Evolutionary conservation across 371 early-diverging fungal genomes (phyloP).

Genomic region (Pancytospora philotis): DNA sequence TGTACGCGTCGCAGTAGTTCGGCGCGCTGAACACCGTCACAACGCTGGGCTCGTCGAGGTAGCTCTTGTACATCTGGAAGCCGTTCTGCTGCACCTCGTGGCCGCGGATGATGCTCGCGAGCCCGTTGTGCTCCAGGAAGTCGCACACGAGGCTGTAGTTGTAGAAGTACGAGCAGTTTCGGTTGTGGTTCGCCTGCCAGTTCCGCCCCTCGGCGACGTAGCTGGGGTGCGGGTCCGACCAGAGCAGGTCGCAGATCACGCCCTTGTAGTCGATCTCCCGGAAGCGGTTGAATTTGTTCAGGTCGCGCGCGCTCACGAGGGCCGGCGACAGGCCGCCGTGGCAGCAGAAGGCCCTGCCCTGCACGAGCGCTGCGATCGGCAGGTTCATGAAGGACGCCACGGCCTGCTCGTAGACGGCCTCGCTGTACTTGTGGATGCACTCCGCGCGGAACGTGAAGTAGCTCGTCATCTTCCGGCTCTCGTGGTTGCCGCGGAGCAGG

Average conservation of each 20-base stretch:
- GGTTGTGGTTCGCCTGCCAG: conserved; percentile 64
- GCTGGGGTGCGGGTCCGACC: conserved; percentile 74
- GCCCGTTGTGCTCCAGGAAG: conserved; percentile 77
- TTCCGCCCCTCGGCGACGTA: conserved; percentile 67
- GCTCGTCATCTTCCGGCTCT: conserved; percentile 75
- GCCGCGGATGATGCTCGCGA: conserved; percentile 80
- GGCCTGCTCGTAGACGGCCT: conserved; percentile 75
- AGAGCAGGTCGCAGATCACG: conserved; percentile 82
- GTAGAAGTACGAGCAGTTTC: conserved; percentile 81
- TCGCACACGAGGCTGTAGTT: conserved; percentile 71
- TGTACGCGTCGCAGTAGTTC: conserved; percentile 66
- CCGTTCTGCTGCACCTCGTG: conserved; percentile 94
- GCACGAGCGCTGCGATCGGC: conserved; percentile 80
- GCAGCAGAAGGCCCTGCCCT: conserved; percentile 80
- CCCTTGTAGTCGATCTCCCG: conserved; percentile 81
- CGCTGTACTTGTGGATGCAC: conserved; percentile 79
- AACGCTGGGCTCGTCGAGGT: conserved; percentile 63
- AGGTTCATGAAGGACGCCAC: conserved; percentile 78
- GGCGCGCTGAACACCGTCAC: conserved; percentile 92
- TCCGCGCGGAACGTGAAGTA: conserved; percentile 82
- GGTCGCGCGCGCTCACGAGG: conserved; percentile 71
- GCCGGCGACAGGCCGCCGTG: conserved; percentile 88
- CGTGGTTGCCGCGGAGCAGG: conserved; percentile 57
- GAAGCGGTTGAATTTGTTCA: conserved; percentile 80
- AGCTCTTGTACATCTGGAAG: conserved; percentile 76